Evolutionary conservation across 1,139 yeast species (phyloP), one percentile per base, ranked within the genome.

Genomic region (Yamadazyma triangularis): DNA sequence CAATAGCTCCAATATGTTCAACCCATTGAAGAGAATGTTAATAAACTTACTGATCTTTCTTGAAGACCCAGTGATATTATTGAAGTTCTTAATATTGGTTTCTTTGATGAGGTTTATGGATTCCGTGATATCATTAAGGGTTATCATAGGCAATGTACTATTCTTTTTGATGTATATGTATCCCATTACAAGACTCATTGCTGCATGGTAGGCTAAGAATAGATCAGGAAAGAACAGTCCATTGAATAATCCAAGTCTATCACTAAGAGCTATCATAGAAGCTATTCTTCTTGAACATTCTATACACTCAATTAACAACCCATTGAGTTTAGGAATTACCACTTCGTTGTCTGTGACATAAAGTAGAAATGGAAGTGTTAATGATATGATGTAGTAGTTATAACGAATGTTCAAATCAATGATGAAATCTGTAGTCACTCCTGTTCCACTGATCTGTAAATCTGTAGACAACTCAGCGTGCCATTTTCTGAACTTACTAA

Each of bases 221-320:
- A 34, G 21, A 23, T 38, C 42, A 13, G 29, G 36, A 14, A 35
- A 35, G 2, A 38, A 15, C 2, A 38, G 30, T 6, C 38, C 40
- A 25, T 34, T 34, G 31, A 35, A 33, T 2, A 25, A 25, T 6
- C 21, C 20, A 4, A 13, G 21, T 5, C 26, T 30, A 22, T 30
- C 29, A 18, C 28, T 15, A 3, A 19, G 6, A 4, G n/a, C 11
- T 14, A 29, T 25, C 16, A 33, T 4, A 4, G 21, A 25, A 3
- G 33, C 13, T 7, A 33, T 25, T 5, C 14, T 24, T 7, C 28
- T 34, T 2, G 40, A 23, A 6, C 40, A 31, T 6, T n/a, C 8
- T 4, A 32, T 10, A 15, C 41, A 27, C 12, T 18, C 13, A 8
- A 8, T 19, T 4, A 28, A 19, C 4, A 28, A 19, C 8, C 10